Conservation (phyloP, 495 filamentous ascomycete species). For the Hypoxylon fragiforme region DNA sequence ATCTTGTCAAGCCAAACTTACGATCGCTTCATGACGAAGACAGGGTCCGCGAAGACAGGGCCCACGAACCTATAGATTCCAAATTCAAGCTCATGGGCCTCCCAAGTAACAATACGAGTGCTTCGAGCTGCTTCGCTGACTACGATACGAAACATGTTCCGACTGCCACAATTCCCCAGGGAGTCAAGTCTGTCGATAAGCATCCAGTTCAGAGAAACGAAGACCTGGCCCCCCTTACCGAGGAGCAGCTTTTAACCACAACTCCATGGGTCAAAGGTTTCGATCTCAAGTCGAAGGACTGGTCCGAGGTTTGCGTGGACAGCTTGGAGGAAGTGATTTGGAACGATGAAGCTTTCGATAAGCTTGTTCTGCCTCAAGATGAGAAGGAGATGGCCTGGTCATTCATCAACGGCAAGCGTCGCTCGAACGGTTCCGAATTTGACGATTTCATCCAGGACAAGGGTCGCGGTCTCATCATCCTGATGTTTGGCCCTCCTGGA, state of each 20-base stretch:
- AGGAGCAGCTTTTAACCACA: conserved; percentile 49
- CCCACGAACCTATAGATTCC: not conserved
- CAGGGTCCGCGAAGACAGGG: not conserved
- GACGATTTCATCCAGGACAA: conserved; percentile 61
- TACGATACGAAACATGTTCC: too few relatives aligned
- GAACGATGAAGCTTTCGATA: conserved; percentile 59
- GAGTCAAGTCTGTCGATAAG: not conserved
- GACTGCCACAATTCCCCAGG: too few relatives aligned
- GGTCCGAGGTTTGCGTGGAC: conserved; percentile 45
- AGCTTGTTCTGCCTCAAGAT: conserved; percentile 54
- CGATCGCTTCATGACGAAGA: conserved; percentile 1
- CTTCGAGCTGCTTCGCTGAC: too few relatives aligned
- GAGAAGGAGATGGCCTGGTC: conserved; percentile 59
- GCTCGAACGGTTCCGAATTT: conserved; percentile 60
- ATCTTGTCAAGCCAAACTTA: conserved; percentile 11
- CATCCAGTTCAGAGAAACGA: not conserved
- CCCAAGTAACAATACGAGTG: too few relatives aligned
- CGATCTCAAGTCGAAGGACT: conserved; percentile 49
- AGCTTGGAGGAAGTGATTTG: conserved; percentile 51
- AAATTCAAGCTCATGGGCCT: too few relatives aligned
- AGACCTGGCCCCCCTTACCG: conserved; percentile 35
- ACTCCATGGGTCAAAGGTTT: conserved; percentile 49
- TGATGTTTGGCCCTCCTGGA: conserved; percentile 60
- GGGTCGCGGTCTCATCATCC: conserved; percentile 58
- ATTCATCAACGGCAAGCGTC: conserved; percentile 51